Evolutionary conservation across 352 stramenopile species (phyloP), one percentile per base, ranked within the genome.

Genomic region (Paralagenidium karlingii): DNA sequence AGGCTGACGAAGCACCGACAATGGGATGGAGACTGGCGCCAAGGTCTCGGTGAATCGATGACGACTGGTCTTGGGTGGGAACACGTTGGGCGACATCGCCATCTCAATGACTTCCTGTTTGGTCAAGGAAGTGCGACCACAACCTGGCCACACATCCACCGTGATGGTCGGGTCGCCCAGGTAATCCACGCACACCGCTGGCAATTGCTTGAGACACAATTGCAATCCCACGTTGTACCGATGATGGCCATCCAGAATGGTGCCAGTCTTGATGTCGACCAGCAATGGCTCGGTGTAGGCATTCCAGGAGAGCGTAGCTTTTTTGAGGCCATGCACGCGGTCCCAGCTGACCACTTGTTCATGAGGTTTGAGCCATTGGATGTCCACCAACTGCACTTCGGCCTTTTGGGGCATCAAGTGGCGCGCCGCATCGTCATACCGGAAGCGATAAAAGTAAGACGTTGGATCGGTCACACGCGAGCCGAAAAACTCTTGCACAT

Each of bases 391-490:
- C 44, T 87, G 67, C 36, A 91, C 78, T 32, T 84, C 56, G 3
- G 68, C 68, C 38, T 88, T 87, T 49, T 82, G 61, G 7, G 75
- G 75, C 24, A 55, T 61, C 37, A 84, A 53, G 46, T 84, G 69
- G 7, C 63, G 53, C 20, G 59, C 39, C 30, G 19, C 22, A 34
- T 82, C 58, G 43, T 88, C 75, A 33, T 67, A 82, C 42, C 71
- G 76, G 51, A 87, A 91, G 38, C 68, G 66, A 40, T 76, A 91
- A 51, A 91, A 91, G 53, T 88, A 91, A 18, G 78, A 91, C 32
- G 78, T 88, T 36, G 75, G 74, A 46, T 91, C 78, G 13, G 68
- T 84, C 37, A 86, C 65, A 4, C 78, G 71, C 22, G 75, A 78
- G 10, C 85, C 51, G 41, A 91, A 82, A 40, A 91, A 91, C 27